Base-by-base conservation (phyloP, 192 early-diverging fungal genomes). In the Hyaloraphidium curvatum region DNA sequence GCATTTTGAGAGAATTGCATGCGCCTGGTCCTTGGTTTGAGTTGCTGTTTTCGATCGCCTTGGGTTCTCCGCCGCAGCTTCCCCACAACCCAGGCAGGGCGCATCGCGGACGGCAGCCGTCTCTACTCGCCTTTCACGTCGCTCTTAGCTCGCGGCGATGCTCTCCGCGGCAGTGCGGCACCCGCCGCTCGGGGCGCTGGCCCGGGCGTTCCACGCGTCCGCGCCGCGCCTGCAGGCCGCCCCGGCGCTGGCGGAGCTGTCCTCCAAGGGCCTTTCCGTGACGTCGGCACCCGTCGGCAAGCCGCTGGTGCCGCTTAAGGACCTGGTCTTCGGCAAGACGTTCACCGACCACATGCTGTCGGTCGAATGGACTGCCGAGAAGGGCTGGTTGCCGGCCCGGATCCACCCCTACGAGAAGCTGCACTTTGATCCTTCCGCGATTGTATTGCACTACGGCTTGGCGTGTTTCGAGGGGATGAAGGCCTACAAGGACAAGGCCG, bases 281-380 rank as follows among this genome's bases (percentile, higher is more conserved):
- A 25, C 14, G 43, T 25, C 25, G 14, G 25, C 43, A 7, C 43
- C 14, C 14, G 25, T 26, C n/a, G 39, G 23, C 21, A 48, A 40
- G 39, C 3, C 55, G 25, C 22, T 50, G 22, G 9, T 28, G 29
- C 55, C 37, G 23, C 11, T 64, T 40, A 72, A 77, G 37, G 54
- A 77, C 23, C 68, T 97, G 39, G 69, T 81, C 25, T 97, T 97
- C 67, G 93, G 93, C 39, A 72, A 82, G 55, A 75, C 78, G 26
- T 97, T 94, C 52, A 76, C 89, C 11, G 93, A 97, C 71, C 89
- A 97, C 72, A 97, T 97, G 93, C 70, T 97, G 39, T 68, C 64
- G 43, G 69, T 84, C 52, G 77, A 87, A 65, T 95, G 88, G 89
- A 70, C 80, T 31, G 62, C 65, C 9, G 60, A 53, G n/a, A 63